Conservation (phyloP, 306 rosid genomes). For the Lablab purpureus region DNA sequence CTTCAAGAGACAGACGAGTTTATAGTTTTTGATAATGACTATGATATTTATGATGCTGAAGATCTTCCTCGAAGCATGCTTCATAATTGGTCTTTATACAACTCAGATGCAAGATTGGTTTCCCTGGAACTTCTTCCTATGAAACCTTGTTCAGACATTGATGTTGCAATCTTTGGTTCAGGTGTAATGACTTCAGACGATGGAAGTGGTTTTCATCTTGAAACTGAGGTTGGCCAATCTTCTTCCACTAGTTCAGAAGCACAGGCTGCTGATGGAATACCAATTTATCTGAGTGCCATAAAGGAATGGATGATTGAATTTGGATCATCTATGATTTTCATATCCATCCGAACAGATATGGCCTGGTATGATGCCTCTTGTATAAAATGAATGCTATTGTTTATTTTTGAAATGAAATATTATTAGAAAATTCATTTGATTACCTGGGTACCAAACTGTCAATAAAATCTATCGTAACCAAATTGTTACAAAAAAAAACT, state of each 20-base stretch:
- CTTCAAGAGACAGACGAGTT: conserved; percentile 80
- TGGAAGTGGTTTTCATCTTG: conserved; percentile 87
- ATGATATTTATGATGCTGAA: conserved; percentile 60
- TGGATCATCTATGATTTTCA: conserved; percentile 86
- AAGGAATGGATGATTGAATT: conserved; percentile 98
- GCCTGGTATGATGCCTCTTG: conserved; percentile 73
- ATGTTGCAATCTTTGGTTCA: conserved; percentile 90
- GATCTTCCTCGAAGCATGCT: conserved; percentile 90
- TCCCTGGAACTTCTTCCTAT: conserved; percentile 97
- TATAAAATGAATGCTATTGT: conserved; percentile 20
- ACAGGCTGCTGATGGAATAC: conserved; percentile 77
- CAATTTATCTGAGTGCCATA: conserved; percentile 86
- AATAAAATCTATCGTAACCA: background rate
- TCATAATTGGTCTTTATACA: conserved; percentile 88
- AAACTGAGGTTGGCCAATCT: conserved; percentile 67
- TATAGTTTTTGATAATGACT: conserved; percentile 66
- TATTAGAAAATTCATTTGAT: conserved; percentile 18
- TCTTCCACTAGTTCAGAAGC: conserved; percentile 63
- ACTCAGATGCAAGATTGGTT: conserved; percentile 85
- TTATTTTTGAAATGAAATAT: background rate
- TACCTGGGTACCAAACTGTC: conserved; percentile 21
- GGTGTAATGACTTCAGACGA: conserved; percentile 89
- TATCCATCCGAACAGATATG: conserved; percentile 91
- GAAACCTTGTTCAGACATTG: conserved; percentile 93
- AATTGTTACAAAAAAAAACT: conserved; percentile 11